Base-by-base conservation (phyloP, 139 green algal genomes). In the Auxenochlorella protothecoides region DNA sequence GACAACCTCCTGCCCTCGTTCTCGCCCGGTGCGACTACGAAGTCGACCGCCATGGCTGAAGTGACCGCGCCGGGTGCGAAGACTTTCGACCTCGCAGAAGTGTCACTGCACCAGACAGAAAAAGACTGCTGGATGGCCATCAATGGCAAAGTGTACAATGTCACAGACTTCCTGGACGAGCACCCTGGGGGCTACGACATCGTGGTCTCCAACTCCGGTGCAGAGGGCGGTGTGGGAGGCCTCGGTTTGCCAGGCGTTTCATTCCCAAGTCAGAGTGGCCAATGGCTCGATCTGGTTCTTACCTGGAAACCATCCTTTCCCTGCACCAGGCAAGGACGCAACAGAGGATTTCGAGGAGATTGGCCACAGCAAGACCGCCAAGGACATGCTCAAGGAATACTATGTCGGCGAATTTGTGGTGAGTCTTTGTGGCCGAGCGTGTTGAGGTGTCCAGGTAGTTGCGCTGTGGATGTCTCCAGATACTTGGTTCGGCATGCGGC, bases 311-410 rank as follows among this genome's bases (percentile, higher is more conserved):
- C 62, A 57, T 59, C 60, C n/a, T 2, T 52, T 59, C 68, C 27
- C 15, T 63, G 9, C 15, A 44, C 53, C 85, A 92, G 90, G 89
- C 68, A 91, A 89, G 78, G 90, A 96, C 68, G 85, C 86, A 0
- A 94, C 90, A 6, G 85, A 92, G 65, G 88, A 94, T 59, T 96
- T 93, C 80, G 90, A 96, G n/a, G 90, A 96, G 69, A 95, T 96
- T 71, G 90, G 89, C 2, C 90, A 96, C 79, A 92, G 85, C 81
- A 91, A 89, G 14, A 83, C 86, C 0, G 90, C 90, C 3, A 85
- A 85, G 67, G 81, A 92, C 59, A 80, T 92, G 77, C 79, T 96
- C 53, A 76, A 85, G 3, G 88, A 93, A 74, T 93, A 93, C 68
- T 70, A 83, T 8, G 88, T 96, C 59, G 90, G 90, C 15, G 76